phyloP scores from a whole-genome alignment of 164 flowering plant species.

The Dillenia suffruticosa region DNA sequence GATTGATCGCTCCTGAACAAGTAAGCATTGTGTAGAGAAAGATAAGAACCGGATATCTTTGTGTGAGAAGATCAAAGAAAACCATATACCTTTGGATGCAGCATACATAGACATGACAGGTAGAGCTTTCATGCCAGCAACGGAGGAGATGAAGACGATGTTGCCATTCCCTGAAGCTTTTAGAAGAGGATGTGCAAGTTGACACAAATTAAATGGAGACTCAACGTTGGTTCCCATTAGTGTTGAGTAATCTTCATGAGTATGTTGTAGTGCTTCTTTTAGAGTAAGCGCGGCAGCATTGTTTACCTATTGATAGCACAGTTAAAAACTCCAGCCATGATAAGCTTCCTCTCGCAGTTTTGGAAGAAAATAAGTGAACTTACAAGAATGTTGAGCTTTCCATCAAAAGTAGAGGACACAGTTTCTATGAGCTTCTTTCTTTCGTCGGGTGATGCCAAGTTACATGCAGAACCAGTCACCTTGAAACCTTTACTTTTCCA shows the following conservation, averaged over 20 bases:
- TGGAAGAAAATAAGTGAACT: conserved; percentile 3
- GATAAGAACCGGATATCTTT: no score
- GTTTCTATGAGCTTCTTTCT: conserved; percentile 38
- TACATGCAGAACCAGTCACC: conserved; percentile 51
- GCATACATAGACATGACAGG: conserved; percentile 22
- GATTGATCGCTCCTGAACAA: conserved; percentile 47
- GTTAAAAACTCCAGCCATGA: no score
- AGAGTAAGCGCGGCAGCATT: conserved; percentile 22
- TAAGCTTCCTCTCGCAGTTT: no score
- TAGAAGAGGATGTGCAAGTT: conserved; percentile 38
- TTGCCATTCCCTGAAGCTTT: conserved; percentile 38
- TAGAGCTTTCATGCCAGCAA: conserved; percentile 24
- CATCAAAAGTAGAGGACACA: conserved; percentile 37
- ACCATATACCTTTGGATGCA: conserved; percentile 36
- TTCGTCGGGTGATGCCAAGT: conserved; percentile 26
- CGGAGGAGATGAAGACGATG: conserved; percentile 43
- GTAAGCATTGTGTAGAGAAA: no score
- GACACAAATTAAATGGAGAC: conserved; percentile 36
- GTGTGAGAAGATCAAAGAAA: no score
- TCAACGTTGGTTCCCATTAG: conserved; percentile 36
- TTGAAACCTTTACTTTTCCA: conserved; percentile 42
- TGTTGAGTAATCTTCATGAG: conserved; percentile 12
- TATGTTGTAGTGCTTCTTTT: conserved; percentile 16
- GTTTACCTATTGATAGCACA: conserved; percentile 18
- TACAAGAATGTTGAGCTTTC: conserved; percentile 60